Base-by-base conservation (phyloP, 768 basidiomycete genomes). In the Lactarius pseudohatsudake region DNA sequence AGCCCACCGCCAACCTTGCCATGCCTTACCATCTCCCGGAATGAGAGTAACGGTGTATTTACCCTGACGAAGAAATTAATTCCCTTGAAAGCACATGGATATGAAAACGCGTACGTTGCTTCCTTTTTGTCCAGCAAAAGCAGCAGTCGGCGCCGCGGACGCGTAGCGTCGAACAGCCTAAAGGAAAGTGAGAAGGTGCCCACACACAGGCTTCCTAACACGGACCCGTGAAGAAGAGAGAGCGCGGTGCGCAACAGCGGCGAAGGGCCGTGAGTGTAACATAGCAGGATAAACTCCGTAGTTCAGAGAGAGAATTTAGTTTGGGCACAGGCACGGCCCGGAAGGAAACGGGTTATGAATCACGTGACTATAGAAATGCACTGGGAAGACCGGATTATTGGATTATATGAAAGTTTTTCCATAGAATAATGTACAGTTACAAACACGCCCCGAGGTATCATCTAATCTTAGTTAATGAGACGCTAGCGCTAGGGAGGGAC, bases 11-110 rank as follows among this genome's bases (percentile, higher is more conserved):
- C 62, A 26, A 53, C 32, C 40, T 62, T 41, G 65, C 62, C 41
- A 67, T 34, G 16, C 74, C 85, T 71, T 65, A 96, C 96, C 96
- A 76, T 98, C 96, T 76, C 96, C 96, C 38, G 96, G 94, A 77
- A 98, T 94, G 67, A 98, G 81, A 53, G 97, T 98, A 64, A 98
- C 96, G 40, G 89, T 88, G 80, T 96, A 97, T 82, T 96, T 97
- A 65, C 96, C 96, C 96, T 98, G 32, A 66, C 62, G 30, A 40
- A 68, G 45, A 54, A 10, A 26, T 62, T 40, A 68, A 61, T 62
- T 28, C 55, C 1, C 26, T n/a, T 64, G 16, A 18, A 28, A 28
- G 41, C 22, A 57, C n/a, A 43, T 59, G 59, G 57, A 56, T 53
- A 26, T 60, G 41, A n/a, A 36, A 58, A 30, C 66, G 78, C 92